Conservation (phyloP, 352 stramenopile genomes). For the Globisporangium alternatum region DNA sequence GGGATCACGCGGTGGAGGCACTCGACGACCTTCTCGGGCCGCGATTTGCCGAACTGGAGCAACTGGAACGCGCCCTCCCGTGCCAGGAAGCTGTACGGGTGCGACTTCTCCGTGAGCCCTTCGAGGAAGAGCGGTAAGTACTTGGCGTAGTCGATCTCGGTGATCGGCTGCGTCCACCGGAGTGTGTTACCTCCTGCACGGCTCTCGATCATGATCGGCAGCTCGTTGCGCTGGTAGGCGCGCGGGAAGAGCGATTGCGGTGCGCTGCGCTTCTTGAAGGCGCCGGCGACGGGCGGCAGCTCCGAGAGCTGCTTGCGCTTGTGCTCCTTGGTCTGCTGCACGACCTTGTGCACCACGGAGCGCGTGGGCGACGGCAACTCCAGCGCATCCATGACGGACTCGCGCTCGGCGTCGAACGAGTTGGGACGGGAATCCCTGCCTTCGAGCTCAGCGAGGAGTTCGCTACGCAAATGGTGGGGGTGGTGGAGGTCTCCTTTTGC, state of each 20-base stretch:
- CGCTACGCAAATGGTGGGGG: too few relatives aligned
- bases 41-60: constrained; percentile 56
- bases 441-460: not conserved
- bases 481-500: not conserved
- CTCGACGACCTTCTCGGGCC: constrained; percentile 61
- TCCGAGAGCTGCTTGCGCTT: constrained; percentile 22
- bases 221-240: constrained; percentile 57
- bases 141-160: constrained; percentile 76
- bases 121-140: constrained; percentile 92
- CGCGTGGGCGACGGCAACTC: constrained; percentile 56
- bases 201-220: constrained; percentile 68
- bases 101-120: constrained; percentile 75
- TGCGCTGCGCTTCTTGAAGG: constrained; percentile 44
- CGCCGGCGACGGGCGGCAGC: constrained; percentile 53
- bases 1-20: constrained; percentile 64
- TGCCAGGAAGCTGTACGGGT: constrained; percentile 80
- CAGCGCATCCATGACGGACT: constrained; percentile 48
- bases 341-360: constrained; percentile 49
- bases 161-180: constrained; percentile 55
- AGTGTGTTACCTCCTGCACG: constrained; percentile 48
- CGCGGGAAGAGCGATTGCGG: constrained; percentile 52
- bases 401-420: constrained; percentile 46
- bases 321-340: constrained; percentile 46
- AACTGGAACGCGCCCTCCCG: constrained; percentile 82
- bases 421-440: constrained; percentile 18